Base-by-base conservation (phyloP, 495 filamentous ascomycete genomes). In the Collariella sp. region DNA sequence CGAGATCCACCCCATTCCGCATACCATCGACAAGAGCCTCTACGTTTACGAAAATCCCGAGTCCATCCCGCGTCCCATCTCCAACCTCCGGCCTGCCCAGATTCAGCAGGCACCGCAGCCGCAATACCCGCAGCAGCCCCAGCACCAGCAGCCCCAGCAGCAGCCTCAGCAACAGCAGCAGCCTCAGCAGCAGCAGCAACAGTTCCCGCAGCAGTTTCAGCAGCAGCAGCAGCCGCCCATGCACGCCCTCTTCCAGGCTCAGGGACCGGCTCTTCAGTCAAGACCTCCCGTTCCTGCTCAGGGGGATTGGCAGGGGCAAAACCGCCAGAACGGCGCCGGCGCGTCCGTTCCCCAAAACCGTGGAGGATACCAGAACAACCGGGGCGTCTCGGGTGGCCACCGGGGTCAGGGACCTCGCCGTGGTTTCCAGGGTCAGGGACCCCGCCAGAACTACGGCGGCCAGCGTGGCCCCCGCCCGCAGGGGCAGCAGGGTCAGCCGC, bases 31-130 rank as follows among this genome's bases (percentile, higher is more conserved):
- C 72, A 97, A 96, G 81, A 94, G 86, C 55, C 85, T 99, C 26
- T 97, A 99, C 61, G 93, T 96, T 46, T 97, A 96, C 68, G 93
- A 99, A 55, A 88, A 90, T 29, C 91, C 93, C 0, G 94, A 97
- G 65, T 89, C 76, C 38, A 96, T 99, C 56, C 93, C 93, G 7
- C 81, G 89, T 20, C 93, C 93, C 22, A 65, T 67, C 48, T 77
- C 67, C 44, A 80, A 75, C 64, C 60, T 79, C 64, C 63, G 63
- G 53, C 33, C 60, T 16, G 50, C 56, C 23, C 49, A 52, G 33
- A 46, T 60, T 34, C 69, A 70, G 46, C 55, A 66, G 22, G 68
- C 66, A 24, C 65, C 66, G 13, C 50, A 50, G 26, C 55, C 59
- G n/a, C 61, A 65, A 7, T 51, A 55, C 11, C 57, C 53, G 20